Percentiles rank a stretch among this genome's conserved stretches.
Evolutionary conservation across 2,329 filamentous ascomycete species (phyloP).

Genomic region (Colletotrichum sp.): DNA sequence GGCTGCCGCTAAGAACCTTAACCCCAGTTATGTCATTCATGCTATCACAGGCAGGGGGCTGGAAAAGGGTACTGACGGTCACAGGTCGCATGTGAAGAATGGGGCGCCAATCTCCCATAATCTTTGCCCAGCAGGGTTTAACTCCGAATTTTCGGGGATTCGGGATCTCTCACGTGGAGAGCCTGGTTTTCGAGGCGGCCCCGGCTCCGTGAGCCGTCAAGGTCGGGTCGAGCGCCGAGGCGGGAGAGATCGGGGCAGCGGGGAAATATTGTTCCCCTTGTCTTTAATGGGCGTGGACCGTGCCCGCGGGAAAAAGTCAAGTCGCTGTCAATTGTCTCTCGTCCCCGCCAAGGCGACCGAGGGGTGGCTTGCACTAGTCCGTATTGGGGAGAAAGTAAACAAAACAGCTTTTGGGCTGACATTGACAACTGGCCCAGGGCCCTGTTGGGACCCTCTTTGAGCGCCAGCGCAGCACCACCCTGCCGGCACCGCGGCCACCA

Average conservation of each 20-base stretch:
- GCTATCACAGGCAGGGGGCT: slow-evolving; percentile 7
- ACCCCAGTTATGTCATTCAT: slow-evolving; percentile 22
- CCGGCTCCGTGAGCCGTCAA: background rate
- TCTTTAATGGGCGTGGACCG: background rate
- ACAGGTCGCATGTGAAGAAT: slow-evolving; percentile 14
- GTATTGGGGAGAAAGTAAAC: slow-evolving; percentile 13
- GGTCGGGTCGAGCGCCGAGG: background rate
- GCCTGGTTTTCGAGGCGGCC: background rate
- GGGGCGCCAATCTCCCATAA: background rate
- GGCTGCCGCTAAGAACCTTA: slow-evolving; percentile 19
- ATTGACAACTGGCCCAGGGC: background rate
- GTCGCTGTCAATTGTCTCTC: background rate
- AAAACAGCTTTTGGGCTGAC: slow-evolving; percentile 8
- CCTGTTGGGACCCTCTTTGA: background rate
- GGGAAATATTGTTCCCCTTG: slow-evolving; percentile 18
- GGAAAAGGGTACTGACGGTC: background rate
- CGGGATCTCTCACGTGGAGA: slow-evolving; percentile 3
- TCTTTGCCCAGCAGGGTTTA: background rate
- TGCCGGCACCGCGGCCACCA: background rate
- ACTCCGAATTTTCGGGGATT: background rate
- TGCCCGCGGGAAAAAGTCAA: background rate
- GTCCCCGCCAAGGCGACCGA: background rate
- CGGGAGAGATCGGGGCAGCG: background rate
- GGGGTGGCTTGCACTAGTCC: background rate
- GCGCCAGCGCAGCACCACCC: background rate